phyloP scores from a whole-genome alignment of 2,329 filamentous ascomycete genomes.

The Acephala macrosclerotiorum region DNA sequence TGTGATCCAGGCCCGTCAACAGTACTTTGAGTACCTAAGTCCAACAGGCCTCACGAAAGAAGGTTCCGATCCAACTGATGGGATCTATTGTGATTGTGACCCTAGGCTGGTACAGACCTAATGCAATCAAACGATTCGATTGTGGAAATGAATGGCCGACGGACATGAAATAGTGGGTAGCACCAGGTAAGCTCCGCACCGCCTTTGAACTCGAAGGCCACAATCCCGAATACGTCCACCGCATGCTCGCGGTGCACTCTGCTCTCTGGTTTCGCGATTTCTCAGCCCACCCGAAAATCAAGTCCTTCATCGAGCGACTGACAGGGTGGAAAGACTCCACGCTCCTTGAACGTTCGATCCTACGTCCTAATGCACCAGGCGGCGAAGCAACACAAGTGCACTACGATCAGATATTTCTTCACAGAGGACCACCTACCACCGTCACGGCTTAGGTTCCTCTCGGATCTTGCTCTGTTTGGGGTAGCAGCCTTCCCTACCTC shows the following conservation, averaged over 20 bases:
- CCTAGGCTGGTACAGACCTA: background rate
- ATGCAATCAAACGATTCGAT: too few relatives aligned
- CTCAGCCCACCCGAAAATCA: constrained; percentile 54
- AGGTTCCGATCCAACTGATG: constrained; percentile 57
- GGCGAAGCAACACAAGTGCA: constrained; percentile 60
- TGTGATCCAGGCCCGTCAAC: constrained; percentile 57
- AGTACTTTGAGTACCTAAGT: constrained; percentile 60
- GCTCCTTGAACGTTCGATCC: constrained; percentile 56
- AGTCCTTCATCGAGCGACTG: constrained; percentile 57
- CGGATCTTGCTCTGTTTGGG: constrained; percentile 58
- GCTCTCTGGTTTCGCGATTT: constrained; percentile 59
- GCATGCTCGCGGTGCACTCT: constrained; percentile 61
- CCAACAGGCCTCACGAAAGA: constrained; percentile 59
- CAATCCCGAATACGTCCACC: constrained; percentile 43
- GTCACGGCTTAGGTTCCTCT: constrained; percentile 61
- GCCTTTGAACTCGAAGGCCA: constrained; percentile 28
- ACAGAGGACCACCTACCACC: constrained; percentile 55
- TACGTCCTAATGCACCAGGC: constrained; percentile 58
- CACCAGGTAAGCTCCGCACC: constrained; percentile 48
- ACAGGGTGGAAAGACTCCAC: constrained; percentile 61
- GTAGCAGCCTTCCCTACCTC: constrained; percentile 66
- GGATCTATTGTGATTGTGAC: constrained; percentile 55
- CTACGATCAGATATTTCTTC: constrained; percentile 61
- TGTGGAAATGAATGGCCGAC: too few relatives aligned
- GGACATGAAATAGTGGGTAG: constrained; percentile 43